Percentiles rank a stretch among this genome's conserved stretches.
These are phyloP conservation scores for Lentithecium fluviatile DNA, from an alignment of 495 filamentous ascomycete genomes.

Conservation along the genomic window DNA sequence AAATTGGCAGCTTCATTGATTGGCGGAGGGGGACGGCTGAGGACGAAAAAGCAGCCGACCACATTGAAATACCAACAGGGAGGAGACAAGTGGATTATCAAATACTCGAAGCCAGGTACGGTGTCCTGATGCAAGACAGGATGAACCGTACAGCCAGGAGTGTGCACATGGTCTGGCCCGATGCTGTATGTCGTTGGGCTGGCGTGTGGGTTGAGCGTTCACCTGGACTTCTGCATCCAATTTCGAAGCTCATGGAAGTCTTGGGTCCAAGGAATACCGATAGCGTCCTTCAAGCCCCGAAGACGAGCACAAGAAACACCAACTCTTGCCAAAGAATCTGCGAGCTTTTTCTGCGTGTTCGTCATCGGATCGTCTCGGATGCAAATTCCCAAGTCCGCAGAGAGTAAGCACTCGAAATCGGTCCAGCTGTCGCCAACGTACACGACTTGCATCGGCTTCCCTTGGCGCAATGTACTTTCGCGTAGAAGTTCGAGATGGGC, in stretches of 20 bases:
- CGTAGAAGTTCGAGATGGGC: conserved; percentile 7
- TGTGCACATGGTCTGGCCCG: no score
- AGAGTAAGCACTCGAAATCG: conserved; percentile 41
- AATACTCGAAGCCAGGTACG: no score
- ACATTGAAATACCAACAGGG: no score
- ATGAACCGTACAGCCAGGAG: no score
- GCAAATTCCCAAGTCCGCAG: conserved; percentile 41
- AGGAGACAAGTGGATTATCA: no score
- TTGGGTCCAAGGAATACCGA: conserved; percentile 15
- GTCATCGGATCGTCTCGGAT: conserved; percentile 36
- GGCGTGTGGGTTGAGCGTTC: no score
- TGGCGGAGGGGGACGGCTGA: no score
- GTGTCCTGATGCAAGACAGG: no score
- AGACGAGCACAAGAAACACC: conserved; percentile 27
- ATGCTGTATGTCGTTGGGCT: no score
- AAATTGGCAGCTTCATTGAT: no score
- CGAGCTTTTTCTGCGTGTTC: conserved; percentile 27
- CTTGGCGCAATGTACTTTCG: neutral
- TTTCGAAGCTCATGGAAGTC: conserved; percentile 15
- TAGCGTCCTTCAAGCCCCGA: neutral
- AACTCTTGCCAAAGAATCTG: conserved; percentile 33
- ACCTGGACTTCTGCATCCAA: conserved; percentile 5
- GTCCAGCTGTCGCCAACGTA: conserved; percentile 44
- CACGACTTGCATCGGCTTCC: conserved; percentile 11
- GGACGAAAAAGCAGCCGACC: no score